Conservation (phyloP, 441 rosid genomes). For the Croton setiger region DNA sequence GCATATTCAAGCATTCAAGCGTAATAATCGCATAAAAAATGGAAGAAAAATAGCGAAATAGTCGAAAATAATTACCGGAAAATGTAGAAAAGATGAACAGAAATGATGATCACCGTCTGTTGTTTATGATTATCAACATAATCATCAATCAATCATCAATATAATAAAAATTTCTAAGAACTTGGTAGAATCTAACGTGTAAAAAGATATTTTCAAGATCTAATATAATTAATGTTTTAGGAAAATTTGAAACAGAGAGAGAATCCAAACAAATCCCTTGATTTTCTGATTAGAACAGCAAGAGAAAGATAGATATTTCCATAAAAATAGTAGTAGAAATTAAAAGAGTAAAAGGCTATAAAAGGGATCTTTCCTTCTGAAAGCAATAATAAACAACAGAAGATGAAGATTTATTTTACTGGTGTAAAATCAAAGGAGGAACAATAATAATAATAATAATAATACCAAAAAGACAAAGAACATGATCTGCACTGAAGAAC, state of each 20-base stretch:
- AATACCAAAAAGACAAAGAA: no score
- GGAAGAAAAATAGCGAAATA: no score
- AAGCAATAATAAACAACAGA: background rate
- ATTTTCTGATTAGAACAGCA: background rate
- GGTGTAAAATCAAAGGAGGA: background rate
- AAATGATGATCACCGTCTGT: no score
- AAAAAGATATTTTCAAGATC: no score
- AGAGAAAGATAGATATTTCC: background rate
- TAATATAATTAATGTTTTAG: background rate
- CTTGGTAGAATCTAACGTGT: no score
- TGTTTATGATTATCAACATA: no score
- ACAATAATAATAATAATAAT: no score
- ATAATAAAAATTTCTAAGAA: background rate
- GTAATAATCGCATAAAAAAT: no score
- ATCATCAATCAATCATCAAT: background rate
- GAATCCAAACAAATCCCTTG: slow-evolving; percentile 13
- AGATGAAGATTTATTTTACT: background rate
- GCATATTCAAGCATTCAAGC: no score
- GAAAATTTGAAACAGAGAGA: background rate
- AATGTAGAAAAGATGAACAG: no score
- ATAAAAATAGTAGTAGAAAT: background rate
- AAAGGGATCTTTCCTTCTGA: background rate
- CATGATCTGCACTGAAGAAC: no score
- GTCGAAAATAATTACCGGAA: no score
- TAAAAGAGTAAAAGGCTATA: background rate